Evolutionary conservation across 371 early-diverging fungal species (phyloP), one percentile per base, ranked within the genome.

Genomic region (Syncephalastrum racemosum): DNA sequence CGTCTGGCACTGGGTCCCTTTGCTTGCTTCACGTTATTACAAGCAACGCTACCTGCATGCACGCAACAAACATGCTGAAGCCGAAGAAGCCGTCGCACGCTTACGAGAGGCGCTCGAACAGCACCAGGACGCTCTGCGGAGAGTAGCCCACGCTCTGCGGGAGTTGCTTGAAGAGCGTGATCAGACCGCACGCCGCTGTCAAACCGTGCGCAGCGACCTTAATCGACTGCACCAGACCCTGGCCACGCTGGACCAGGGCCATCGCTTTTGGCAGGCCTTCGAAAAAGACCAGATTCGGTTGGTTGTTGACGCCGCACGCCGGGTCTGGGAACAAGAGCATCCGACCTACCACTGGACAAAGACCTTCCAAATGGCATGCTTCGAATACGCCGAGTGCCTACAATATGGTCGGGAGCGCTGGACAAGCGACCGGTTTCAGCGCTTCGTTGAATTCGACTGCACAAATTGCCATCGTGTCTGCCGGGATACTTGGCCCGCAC

Each of bases 71-170:
- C 66, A 71, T 40, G 49, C 57, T 16, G 54, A 43, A n/a, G 63
- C 63, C n/a, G 77, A 77, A 41, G 71, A 77, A 46, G 59, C 63
- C 39, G 49, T 77, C 1, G 69, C 74, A 14, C 67, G 71, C 16
- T 39, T 66, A 36, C 69, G 71, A 0, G 40, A 62, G 4, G 61
- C 63, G 7, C 52, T 70, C n/a, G 69, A 68, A 18, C 53, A 56
- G 3, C 62, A 65, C 56, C 57, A 56, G 27, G 57, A 60, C 13
- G 47, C 59, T 19, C 41, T 62, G 3, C 58, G 47, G n/a, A 54
- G 49, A 4, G 50, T 64, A 4, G 43, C 63, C 19, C 58, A 64
- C 42, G 23, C 59, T 18, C 19, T 59, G 2, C 12, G 14, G 13
- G 46, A 59, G 7, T 14, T 45, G 4, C 31, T 39, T 1, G 23